Conservation (phyloP, 768 basidiomycete species). For the Tulasnella sp. region DNA sequence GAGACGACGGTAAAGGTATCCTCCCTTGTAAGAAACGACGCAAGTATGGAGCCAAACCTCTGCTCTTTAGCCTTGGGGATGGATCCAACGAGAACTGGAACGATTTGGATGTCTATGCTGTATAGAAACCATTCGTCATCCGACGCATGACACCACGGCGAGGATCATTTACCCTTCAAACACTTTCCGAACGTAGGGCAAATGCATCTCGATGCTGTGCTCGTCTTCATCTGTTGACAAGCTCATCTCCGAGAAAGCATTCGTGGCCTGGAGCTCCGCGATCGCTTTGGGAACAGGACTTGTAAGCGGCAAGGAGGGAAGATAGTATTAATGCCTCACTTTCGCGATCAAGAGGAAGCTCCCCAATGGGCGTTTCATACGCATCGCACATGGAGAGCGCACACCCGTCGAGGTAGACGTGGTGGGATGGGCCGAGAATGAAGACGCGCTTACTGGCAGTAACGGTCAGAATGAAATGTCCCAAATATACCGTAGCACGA, state of each 20-base stretch:
- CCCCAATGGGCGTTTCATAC: constrained; percentile 80
- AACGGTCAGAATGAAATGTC: neutral
- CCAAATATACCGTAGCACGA: constrained; percentile 17
- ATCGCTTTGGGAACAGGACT: constrained; percentile 38
- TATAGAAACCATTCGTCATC: neutral
- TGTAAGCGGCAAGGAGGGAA: neutral
- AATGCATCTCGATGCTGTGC: constrained; percentile 96
- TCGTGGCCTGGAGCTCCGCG: constrained; percentile 47
- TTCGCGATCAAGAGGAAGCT: constrained; percentile 61
- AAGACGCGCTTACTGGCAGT: constrained; percentile 71
- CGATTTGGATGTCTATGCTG: constrained; percentile 64
- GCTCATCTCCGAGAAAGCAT: constrained; percentile 58
- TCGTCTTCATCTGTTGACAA: constrained; percentile 73
- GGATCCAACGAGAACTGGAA: constrained; percentile 84
- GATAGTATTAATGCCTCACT: constrained; percentile 40
- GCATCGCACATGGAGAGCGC: constrained; percentile 65
- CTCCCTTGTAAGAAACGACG: constrained; percentile 62
- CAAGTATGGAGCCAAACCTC: constrained; percentile 55
- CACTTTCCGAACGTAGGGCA: constrained; percentile 77
- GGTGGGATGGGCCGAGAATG: constrained; percentile 92
- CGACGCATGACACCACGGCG: constrained; percentile 9
- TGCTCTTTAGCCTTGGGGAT: constrained; percentile 49
- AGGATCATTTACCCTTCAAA: constrained; percentile 55
- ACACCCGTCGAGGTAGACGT: constrained; percentile 75
- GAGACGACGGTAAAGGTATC: constrained; percentile 85